Percentiles rank a stretch among this genome's conserved stretches.
Conservation (phyloP, 352 stramenopile genomes). For the Pythium sukuiense region DNA sequence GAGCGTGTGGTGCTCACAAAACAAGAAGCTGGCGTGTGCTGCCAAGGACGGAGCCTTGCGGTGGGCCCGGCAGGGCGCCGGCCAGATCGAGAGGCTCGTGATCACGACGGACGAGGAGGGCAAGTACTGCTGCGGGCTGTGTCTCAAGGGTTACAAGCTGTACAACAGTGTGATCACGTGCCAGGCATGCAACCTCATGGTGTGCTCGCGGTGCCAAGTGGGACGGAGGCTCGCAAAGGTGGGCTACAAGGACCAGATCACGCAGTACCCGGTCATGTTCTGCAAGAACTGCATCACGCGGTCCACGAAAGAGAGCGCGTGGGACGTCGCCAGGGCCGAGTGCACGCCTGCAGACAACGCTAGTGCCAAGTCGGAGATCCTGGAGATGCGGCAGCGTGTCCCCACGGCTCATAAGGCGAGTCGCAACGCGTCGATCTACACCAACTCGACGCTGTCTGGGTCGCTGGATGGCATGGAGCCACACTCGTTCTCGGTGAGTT, state of each 20-base stretch:
- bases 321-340: conserved; percentile 16
- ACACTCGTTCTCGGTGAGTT: not conserved
- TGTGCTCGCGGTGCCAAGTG: conserved; percentile 29
- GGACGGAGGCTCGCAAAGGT: conserved; percentile 15
- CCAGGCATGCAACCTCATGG: conserved; percentile 29
- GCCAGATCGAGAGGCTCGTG: conserved; percentile 17
- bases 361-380: not conserved
- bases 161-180: conserved; percentile 29
- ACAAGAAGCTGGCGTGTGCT: conserved; percentile 67
- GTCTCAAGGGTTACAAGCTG: conserved; percentile 25
- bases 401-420: conserved; percentile 5
- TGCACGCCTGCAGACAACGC: not conserved
- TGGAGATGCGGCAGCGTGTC: conserved; percentile 1
- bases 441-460: conserved; percentile 12
- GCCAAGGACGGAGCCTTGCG: conserved; percentile 27
- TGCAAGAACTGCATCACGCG: conserved; percentile 27
- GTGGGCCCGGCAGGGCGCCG: conserved; percentile 19
- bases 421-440: conserved; percentile 8
- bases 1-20: conserved; percentile 57
- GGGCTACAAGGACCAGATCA: conserved; percentile 9
- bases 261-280: conserved; percentile 21
- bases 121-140: conserved; percentile 27
- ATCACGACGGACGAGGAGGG: conserved; percentile 21
- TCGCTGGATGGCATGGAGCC: conserved; percentile 21
- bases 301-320: conserved; percentile 17